Evolutionary conservation across 225 moss, liverwort and hornwort species (phyloP), one percentile per base, ranked within the genome.

Genomic region (Sphagnum contortum): DNA sequence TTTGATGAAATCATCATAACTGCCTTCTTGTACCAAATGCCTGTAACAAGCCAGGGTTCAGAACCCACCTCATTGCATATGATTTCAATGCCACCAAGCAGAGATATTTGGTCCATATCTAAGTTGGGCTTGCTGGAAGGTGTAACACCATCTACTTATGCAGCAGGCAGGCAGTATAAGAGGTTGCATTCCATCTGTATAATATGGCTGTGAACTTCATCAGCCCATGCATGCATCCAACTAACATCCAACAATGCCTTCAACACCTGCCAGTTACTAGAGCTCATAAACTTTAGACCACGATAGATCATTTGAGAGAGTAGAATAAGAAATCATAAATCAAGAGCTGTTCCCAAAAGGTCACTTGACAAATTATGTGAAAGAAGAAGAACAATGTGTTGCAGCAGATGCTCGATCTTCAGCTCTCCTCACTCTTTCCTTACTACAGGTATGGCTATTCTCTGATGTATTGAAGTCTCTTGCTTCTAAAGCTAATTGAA

Each of bases 181-280:
- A 98, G 83, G 80, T 89, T 93, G 76, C 93, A 91, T 57, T 79
- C 79, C 73, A 98, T 84, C 57, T 89, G 84, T 70, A 91, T 79
- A 50, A 98, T 89, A 64, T 83, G 84, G 78, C 87, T 80, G 72
- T 98, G 93, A 60, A 98, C 82, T 78, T 93, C 93, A 66, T 91
- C 93, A 61, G 98, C 93, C 98, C 98, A 98, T 51, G 90, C 98
- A 70, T 89, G 87, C 79, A 82, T 82, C 98, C 98, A 93, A 72
- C 98, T 98, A 60, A 93, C 80, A 77, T 89, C 89, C 79, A 93
- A 76, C 64, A 98, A 66, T 49, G 81, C 77, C 74, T 79, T 89
- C 45, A 98, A 55, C 59, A 90, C 96, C 95, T 96, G 92, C 66
- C 47, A 29, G 29, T 29, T 29, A 29, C 29, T 29, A 29, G 29